These are phyloP conservation scores for Babjeviella inositovora DNA, from an alignment of 805 yeast genomes.

Conservation along the genomic window DNA sequence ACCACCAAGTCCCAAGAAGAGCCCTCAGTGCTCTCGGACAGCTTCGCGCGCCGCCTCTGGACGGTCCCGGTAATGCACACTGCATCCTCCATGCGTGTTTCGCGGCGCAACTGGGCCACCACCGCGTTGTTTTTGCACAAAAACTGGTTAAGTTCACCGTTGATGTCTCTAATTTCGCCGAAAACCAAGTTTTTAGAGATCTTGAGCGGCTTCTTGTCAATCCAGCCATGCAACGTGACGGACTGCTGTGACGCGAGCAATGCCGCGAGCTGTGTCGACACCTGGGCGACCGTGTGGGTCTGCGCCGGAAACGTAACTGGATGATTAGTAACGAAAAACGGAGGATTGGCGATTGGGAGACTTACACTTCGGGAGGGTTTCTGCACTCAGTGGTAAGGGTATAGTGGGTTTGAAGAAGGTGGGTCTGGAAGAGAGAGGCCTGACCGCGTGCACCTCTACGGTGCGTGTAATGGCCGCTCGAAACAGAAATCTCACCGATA, in stretches of 20 bases:
- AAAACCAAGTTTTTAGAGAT: slow-evolving; percentile 52
- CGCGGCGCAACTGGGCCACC: slow-evolving; percentile 20
- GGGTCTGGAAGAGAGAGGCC: too few species aligned
- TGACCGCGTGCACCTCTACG: too few species aligned
- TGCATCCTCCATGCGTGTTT: slow-evolving; percentile 59
- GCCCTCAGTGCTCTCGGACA: slow-evolving; percentile 4
- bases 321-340: background rate
- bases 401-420: too few species aligned
- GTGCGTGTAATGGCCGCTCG: too few species aligned
- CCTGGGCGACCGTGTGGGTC: slow-evolving; percentile 6
- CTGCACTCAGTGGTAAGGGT: too few species aligned
- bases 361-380: slow-evolving; percentile 1
- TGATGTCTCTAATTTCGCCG: slow-evolving; percentile 58
- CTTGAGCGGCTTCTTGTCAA: slow-evolving; percentile 57
- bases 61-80: slow-evolving; percentile 47
- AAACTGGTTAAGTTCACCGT: slow-evolving; percentile 51
- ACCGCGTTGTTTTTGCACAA: slow-evolving; percentile 15
- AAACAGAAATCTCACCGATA: too few species aligned
- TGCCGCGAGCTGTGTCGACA: slow-evolving; percentile 1
- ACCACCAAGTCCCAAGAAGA: slow-evolving; percentile 43
- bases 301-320: slow-evolving; percentile 7
- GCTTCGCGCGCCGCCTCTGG: slow-evolving; percentile 12
- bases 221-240: slow-evolving; percentile 68
- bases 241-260: slow-evolving; percentile 3
- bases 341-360: too few species aligned